Conservation (phyloP, 192 early-diverging fungal species). For the Podila verticillata region DNA sequence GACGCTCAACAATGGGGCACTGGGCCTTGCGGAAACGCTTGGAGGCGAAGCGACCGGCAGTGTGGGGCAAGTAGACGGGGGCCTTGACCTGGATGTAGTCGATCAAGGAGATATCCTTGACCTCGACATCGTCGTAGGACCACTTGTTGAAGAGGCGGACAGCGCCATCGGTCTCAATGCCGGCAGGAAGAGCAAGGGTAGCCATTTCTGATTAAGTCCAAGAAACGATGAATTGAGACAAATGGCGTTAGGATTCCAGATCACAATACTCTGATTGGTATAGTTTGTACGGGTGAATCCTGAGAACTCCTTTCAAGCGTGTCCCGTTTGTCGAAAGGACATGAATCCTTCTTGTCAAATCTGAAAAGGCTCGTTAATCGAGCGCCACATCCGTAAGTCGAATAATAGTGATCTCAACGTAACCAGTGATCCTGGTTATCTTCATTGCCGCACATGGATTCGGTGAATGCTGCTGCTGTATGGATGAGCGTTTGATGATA, state of each 20-base stretch:
- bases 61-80: conserved; percentile 97
- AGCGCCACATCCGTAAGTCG: not conserved
- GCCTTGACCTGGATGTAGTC: conserved; percentile 95
- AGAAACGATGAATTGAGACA: not conserved
- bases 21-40: conserved; percentile 98
- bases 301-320: not conserved
- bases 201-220: conserved; percentile 50
- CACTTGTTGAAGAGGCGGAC: conserved; percentile 88
- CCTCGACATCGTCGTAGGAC: conserved; percentile 88
- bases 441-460: not conserved
- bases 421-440: not conserved
- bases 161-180: conserved; percentile 64
- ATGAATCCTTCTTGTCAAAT: too few relatives aligned
- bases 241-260: not conserved
- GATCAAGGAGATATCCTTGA: conserved; percentile 88
- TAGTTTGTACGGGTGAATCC: not conserved
- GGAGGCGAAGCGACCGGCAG: conserved; percentile 96
- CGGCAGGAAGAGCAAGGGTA: conserved; percentile 65
- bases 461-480: not conserved
- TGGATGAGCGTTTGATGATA: not conserved
- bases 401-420: not conserved
- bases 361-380: too few relatives aligned
- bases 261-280: not conserved
- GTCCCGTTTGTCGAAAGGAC: not conserved
- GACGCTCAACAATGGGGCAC: conserved; percentile 98